Evolutionary conservation across 2,329 filamentous ascomycete species (phyloP), one percentile per base, ranked within the genome.

Genomic region (Aureobasidium sp.): DNA sequence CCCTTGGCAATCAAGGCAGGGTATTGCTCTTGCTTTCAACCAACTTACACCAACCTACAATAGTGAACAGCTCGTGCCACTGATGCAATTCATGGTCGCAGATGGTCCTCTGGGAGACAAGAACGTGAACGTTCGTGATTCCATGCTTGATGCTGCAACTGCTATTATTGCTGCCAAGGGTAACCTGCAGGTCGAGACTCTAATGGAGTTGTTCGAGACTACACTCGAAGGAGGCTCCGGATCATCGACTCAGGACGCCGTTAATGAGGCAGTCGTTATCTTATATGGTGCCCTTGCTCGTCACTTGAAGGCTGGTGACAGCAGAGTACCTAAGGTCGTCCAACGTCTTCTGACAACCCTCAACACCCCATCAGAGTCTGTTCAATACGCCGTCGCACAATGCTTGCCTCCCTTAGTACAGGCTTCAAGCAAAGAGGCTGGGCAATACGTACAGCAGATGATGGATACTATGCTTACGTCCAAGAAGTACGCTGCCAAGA

Each of bases 211-310:
- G 15, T 95, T 97, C 70, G 94, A 99, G 74, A 83, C 82, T 27
- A 92, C 90, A 0, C 80, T 99, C n/a, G 92, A 93, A 71, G 87
- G 86, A 2, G 90, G 94, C 73, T 90, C 88, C 71, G 88, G 86
- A 63, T 92, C 87, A 0, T 86, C 92, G 67, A 85, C 87, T 60
- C 87, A 90, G 20, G 95, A 99, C 74, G 85, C 91, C 64, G 89
- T 97, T 66, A 97, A 97, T 68, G 94, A 99, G 76, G 94, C 95
- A 20, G 92, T 99, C 59, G 92, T 99, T 68, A 94, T 99, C 69
- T 88, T 99, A 73, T 99, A 99, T 69, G 94, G 94, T 72, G 93
- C 95, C 57, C 79, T 99, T 41, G 94, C 92, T 47, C 86, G 90
- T 57, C 94, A 99, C 78, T 78, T 99, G 63, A 85, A 89, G 67